phyloP scores from a whole-genome alignment of 805 yeast genomes.

The Saccharomycopsis sp. region DNA sequence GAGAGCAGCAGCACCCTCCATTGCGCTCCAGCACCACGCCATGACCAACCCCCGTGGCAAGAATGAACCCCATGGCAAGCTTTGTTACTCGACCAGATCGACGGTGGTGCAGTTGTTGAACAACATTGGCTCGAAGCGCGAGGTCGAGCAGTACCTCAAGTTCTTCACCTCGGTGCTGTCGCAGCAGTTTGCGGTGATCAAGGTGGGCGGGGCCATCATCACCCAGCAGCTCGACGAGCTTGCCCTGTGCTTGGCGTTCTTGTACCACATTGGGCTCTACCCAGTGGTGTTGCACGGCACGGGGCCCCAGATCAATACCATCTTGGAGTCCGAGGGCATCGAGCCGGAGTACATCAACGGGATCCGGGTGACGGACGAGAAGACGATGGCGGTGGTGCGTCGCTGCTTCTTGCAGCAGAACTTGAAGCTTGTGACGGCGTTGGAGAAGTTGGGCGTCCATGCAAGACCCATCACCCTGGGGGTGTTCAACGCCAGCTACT shows the following conservation, averaged over 20 bases:
- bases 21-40: too few relatives aligned
- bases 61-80: too few relatives aligned
- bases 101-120: slow-evolving; percentile 92
- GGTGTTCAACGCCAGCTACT: slow-evolving; percentile 86
- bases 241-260: slow-evolving; percentile 90
- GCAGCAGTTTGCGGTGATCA: slow-evolving; percentile 96
- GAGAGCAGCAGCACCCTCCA: too few relatives aligned
- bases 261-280: slow-evolving; percentile 94
- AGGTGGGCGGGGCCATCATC: slow-evolving; percentile 98
- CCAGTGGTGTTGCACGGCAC: slow-evolving; percentile 98
- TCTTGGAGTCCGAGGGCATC: slow-evolving; percentile 86
- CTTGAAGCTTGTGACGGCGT: slow-evolving; percentile 86
- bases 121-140: slow-evolving; percentile 95
- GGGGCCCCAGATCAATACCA: slow-evolving; percentile 96
- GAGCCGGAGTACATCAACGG: slow-evolving; percentile 97
- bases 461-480: slow-evolving; percentile 99
- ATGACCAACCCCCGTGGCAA: too few relatives aligned
- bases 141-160: slow-evolving; percentile 94
- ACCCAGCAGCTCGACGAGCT: slow-evolving; percentile 88
- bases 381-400: slow-evolving; percentile 94
- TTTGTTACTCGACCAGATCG: slow-evolving; percentile 87
- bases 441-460: slow-evolving; percentile 92
- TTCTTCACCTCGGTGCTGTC: slow-evolving; percentile 94
- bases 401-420: slow-evolving; percentile 93
- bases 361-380: slow-evolving; percentile 87